Evolutionary conservation across 352 stramenopile genomes (phyloP).

Genomic region (Pythium sp.): DNA sequence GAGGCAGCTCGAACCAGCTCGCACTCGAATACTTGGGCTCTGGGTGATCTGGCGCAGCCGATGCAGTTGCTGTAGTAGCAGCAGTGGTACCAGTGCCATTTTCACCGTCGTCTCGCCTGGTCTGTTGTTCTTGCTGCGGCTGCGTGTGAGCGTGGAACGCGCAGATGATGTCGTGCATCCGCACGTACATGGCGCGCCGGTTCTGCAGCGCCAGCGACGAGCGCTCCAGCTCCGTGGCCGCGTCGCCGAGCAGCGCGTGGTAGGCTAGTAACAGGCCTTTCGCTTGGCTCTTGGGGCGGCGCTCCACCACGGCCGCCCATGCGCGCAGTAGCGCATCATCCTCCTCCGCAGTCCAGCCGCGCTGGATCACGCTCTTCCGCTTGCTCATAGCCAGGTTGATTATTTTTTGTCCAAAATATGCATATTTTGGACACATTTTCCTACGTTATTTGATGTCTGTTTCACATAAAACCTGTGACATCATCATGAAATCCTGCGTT

Average conservation of each 20-base stretch:
- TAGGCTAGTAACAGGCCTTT: background rate
- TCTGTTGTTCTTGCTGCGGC: background rate
- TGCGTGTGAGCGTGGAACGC: conserved; percentile 1
- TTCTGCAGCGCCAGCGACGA: background rate
- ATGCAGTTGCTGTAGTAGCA: too few species aligned
- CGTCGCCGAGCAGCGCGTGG: background rate
- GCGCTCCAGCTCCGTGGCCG: background rate
- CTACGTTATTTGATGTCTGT: too few species aligned
- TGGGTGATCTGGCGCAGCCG: background rate
- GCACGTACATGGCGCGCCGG: conserved; percentile 2
- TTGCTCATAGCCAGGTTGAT: too few species aligned
- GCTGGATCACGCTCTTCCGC: too few species aligned
- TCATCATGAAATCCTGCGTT: too few species aligned
- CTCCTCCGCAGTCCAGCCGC: background rate
- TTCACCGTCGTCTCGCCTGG: background rate
- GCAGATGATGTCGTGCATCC: conserved; percentile 5
- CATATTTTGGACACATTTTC: too few species aligned
- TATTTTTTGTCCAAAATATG: too few species aligned
- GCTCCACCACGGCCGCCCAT: background rate
- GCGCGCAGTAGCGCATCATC: conserved; percentile 13
- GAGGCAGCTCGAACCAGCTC: background rate
- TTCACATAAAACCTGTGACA: too few species aligned
- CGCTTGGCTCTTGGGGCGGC: background rate
- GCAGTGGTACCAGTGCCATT: too few species aligned
- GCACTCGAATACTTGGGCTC: conserved; percentile 1